A percentile compares a stretch with the other conserved stretches of the same genome.
Conservation (phyloP, 2,329 filamentous ascomycete genomes). For the Fusarium floridanum region DNA sequence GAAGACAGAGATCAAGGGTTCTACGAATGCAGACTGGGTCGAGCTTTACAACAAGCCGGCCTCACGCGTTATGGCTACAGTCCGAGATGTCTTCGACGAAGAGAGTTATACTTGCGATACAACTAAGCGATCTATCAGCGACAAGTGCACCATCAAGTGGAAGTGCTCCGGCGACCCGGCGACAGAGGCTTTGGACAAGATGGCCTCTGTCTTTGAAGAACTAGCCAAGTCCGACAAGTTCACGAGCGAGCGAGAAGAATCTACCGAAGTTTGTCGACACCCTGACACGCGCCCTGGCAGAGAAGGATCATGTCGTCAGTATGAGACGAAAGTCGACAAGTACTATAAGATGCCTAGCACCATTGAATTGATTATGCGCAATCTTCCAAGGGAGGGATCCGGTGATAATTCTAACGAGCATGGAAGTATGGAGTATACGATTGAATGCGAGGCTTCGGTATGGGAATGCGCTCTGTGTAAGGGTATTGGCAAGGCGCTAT, state of each 20-base stretch:
- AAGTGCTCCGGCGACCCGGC: neutral
- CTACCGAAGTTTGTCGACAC: neutral
- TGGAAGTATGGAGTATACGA: neutral
- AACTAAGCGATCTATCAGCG: neutral
- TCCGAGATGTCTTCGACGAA: neutral
- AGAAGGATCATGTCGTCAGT: neutral
- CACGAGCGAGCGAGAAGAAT: neutral
- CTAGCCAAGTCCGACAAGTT: neutral
- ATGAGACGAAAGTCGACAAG: neutral
- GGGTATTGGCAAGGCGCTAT: neutral
- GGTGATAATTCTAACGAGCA: neutral
- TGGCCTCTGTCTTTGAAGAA: neutral
- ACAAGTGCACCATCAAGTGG: neutral
- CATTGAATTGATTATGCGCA: neutral
- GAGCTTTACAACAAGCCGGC: neutral
- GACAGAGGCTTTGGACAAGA: neutral
- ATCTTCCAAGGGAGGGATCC: neutral
- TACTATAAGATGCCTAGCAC: neutral
- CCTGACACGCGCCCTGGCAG: neutral
- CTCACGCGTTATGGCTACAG: neutral
- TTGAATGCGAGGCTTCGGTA: neutral
- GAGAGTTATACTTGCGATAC: neutral
- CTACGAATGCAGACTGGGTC: neutral
- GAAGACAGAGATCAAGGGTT: neutral
- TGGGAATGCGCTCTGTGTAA: neutral